Percentiles rank a stretch among this genome's conserved stretches.
Evolutionary conservation across 345 rosid genomes (phyloP).

Genomic region (Viola odorata): DNA sequence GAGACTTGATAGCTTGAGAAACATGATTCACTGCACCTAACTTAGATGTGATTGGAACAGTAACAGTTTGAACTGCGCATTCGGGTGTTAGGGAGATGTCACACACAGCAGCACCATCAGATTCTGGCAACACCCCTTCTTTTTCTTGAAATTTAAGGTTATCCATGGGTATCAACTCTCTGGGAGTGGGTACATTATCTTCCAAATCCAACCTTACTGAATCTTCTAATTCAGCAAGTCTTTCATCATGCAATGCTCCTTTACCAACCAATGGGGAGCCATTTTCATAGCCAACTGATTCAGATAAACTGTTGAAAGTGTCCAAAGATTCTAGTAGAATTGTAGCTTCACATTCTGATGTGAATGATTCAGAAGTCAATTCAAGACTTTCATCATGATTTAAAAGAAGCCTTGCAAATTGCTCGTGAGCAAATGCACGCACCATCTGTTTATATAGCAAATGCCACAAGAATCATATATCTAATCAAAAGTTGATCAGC

Average conservation of each 20-base stretch:
- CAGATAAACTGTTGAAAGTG: slow-evolving; percentile 29
- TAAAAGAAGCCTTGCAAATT: slow-evolving; percentile 87
- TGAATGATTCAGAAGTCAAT: slow-evolving; percentile 49
- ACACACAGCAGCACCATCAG: slow-evolving; percentile 29
- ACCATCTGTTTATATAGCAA: slow-evolving; percentile 53
- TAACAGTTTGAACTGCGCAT: slow-evolving; percentile 43
- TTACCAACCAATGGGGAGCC: slow-evolving; percentile 25
- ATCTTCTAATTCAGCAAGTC: slow-evolving; percentile 27
- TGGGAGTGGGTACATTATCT: slow-evolving; percentile 28
- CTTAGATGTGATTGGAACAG: slow-evolving; percentile 69
- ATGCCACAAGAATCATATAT: slow-evolving; percentile 9
- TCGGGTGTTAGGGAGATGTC: slow-evolving; percentile 30
- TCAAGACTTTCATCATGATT: slow-evolving; percentile 58
- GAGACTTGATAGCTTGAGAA: slow-evolving; percentile 94
- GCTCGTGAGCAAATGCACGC: slow-evolving; percentile 93
- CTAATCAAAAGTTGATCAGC: neutral
- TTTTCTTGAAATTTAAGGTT: slow-evolving; percentile 20
- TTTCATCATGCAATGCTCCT: slow-evolving; percentile 26
- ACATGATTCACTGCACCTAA: slow-evolving; percentile 86
- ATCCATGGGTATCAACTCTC: slow-evolving; percentile 18
- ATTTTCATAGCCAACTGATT: slow-evolving; percentile 36
- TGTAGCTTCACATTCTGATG: slow-evolving; percentile 47
- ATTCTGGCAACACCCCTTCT: slow-evolving; percentile 20
- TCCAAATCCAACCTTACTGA: slow-evolving; percentile 40
- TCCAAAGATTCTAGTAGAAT: slow-evolving; percentile 53